Percentiles rank a stretch among this genome's conserved stretches.
Conservation (phyloP, 2,329 filamentous ascomycete species). For the Scorias spongiosa region DNA sequence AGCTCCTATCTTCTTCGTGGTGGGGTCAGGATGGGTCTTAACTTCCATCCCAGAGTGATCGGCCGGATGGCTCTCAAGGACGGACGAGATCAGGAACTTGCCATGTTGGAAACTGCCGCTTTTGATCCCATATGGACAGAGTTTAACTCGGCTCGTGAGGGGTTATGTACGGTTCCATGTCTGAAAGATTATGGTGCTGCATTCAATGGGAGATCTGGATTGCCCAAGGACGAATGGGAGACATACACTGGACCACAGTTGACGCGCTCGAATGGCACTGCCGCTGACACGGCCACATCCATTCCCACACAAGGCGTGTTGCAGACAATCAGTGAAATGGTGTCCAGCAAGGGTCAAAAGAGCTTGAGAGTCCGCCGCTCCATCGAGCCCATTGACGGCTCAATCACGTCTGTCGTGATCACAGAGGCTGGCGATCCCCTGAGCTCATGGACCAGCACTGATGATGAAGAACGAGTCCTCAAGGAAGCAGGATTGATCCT, state of each 20-base stretch:
- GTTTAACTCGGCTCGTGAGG: conserved; percentile 38
- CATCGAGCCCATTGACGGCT: conserved; percentile 1
- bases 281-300: neutral
- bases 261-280: conserved; percentile 13
- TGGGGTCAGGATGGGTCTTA: conserved; percentile 42
- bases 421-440: conserved; percentile 24
- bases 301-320: neutral
- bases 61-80: conserved; percentile 44
- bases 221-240: conserved; percentile 38
- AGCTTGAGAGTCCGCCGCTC: conserved; percentile 1
- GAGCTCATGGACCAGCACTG: conserved; percentile 9
- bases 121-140: conserved; percentile 45
- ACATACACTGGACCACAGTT: conserved; percentile 33
- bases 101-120: conserved; percentile 42
- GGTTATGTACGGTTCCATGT: conserved; percentile 39
- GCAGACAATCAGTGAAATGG: neutral
- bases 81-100: conserved; percentile 36
- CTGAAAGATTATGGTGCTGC: conserved; percentile 38
- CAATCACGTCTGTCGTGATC: conserved; percentile 5
- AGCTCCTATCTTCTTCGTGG: conserved; percentile 37
- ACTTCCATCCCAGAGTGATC: conserved; percentile 41
- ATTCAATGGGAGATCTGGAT: conserved; percentile 33
- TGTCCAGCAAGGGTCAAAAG: conserved; percentile 2
- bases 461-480: conserved; percentile 25
- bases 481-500: conserved; percentile 25